Evolutionary conservation across 2,329 filamentous ascomycete genomes (phyloP).

Genomic region (Ophiosphaerella narmari): DNA sequence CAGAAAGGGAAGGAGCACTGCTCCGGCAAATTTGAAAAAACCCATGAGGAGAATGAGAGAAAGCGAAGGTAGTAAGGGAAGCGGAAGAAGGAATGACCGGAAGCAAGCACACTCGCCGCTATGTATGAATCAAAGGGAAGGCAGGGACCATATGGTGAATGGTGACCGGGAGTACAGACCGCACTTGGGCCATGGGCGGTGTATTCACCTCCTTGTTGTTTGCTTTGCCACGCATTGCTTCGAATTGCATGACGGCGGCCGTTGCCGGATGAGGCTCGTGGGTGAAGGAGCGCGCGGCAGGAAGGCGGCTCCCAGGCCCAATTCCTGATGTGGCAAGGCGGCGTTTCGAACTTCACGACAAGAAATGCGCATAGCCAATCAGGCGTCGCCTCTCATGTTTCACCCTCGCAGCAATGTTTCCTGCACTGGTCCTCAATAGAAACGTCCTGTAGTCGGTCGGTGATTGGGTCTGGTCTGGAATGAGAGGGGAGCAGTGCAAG

Average conservation of each 20-base stretch:
- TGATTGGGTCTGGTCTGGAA: no score
- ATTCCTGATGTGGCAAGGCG: conserved; percentile 11
- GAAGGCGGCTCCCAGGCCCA: conserved; percentile 3
- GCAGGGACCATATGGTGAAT: conserved; percentile 20
- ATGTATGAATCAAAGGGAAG: conserved; percentile 9
- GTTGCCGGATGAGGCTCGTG: neutral
- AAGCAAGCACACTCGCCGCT: conserved; percentile 16
- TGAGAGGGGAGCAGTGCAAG: no score
- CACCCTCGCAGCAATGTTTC: conserved; percentile 6
- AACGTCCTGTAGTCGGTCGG: no score
- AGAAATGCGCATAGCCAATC: conserved; percentile 20
- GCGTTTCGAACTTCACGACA: conserved; percentile 32
- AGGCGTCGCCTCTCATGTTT: conserved; percentile 17
- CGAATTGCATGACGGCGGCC: neutral
- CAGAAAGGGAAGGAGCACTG: conserved; percentile 40
- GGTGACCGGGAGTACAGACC: neutral
- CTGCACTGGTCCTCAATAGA: neutral
- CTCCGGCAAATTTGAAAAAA: conserved; percentile 37
- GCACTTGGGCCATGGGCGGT: neutral
- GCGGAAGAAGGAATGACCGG: conserved; percentile 25
- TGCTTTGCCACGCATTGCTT: neutral
- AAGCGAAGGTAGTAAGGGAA: conserved; percentile 15
- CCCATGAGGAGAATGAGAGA: conserved; percentile 32
- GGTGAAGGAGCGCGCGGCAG: conserved; percentile 24
- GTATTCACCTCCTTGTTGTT: neutral